Evolutionary conservation across 202 grass and related monocot genomes (phyloP).

Genomic region (Setaria viridis): DNA sequence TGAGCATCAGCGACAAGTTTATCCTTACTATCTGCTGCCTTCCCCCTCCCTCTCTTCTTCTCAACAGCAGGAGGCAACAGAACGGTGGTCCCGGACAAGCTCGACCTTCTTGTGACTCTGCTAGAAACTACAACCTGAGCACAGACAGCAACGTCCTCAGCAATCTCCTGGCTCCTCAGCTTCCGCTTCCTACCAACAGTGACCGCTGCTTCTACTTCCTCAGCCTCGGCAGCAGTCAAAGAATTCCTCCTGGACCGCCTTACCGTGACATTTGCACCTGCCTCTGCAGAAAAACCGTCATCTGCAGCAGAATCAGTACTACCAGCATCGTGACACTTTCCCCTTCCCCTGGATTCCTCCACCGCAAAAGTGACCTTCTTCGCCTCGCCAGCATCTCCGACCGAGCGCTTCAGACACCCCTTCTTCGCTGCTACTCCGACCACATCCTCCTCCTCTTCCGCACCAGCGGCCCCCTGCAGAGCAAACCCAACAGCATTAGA

Average conservation of each 20-base stretch:
- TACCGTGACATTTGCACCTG: too few relatives aligned
- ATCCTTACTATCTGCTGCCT: background rate
- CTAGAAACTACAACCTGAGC: background rate
- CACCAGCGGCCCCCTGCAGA: conserved; percentile 12
- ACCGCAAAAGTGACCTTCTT: conserved; percentile 49
- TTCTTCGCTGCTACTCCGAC: conserved; percentile 34
- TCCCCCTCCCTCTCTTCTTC: conserved; percentile 40
- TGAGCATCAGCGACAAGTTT: conserved; percentile 10
- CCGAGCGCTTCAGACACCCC: conserved; percentile 55
- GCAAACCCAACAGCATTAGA: background rate
- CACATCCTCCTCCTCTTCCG: background rate
- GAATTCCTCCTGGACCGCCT: conserved; percentile 29
- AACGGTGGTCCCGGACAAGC: background rate
- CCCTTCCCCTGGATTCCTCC: background rate
- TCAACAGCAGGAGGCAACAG: conserved; percentile 14
- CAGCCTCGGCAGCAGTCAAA: background rate
- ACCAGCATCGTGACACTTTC: background rate
- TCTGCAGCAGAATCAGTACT: background rate
- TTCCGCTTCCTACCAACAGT: background rate
- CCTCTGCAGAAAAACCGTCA: background rate
- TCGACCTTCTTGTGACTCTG: conserved; percentile 47
- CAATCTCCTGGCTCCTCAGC: background rate
- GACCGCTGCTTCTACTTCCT: background rate
- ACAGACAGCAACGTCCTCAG: background rate
- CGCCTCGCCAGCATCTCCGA: background rate